These are phyloP conservation scores for Termitomyces sp. DNA, from an alignment of 768 basidiomycete genomes.

Conservation along the genomic window DNA sequence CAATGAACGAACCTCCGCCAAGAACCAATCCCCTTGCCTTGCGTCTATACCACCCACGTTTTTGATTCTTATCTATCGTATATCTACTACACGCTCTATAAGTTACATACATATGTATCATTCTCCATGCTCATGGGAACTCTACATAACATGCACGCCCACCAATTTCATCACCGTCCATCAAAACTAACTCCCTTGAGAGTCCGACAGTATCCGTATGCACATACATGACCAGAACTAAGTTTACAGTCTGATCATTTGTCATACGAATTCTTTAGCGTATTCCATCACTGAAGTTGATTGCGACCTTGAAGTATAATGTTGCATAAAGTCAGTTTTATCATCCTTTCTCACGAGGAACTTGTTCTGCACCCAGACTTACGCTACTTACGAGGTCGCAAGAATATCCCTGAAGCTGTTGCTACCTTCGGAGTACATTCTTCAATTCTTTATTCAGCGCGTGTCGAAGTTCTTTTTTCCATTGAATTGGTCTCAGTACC, in stretches of 20 bases:
- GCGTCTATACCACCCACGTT: slow-evolving; percentile 18
- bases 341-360: not conserved
- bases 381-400: not conserved
- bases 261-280: too few species aligned
- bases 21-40: slow-evolving; percentile 12
- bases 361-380: not conserved
- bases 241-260: too few species aligned
- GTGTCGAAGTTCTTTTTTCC: not conserved
- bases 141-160: not conserved
- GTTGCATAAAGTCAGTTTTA: not conserved
- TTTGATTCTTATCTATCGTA: slow-evolving; percentile 34
- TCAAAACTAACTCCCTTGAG: too few species aligned
- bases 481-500: not conserved
- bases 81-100: slow-evolving; percentile 31
- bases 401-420: not conserved
- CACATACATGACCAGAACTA: too few species aligned
- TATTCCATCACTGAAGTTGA: too few species aligned
- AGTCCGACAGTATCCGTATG: too few species aligned
- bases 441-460: not conserved
- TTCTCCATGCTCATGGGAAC: slow-evolving; percentile 16
- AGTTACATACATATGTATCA: slow-evolving; percentile 28
- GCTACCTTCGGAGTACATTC: not conserved
- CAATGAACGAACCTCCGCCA: slow-evolving; percentile 1
- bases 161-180: slow-evolving; percentile 1
- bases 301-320: too few species aligned